A percentile compares a stretch with the other conserved stretches of the same genome.
phyloP scores from a whole-genome alignment of 2,329 filamentous ascomycete genomes.

The Alternaria sp. region DNA sequence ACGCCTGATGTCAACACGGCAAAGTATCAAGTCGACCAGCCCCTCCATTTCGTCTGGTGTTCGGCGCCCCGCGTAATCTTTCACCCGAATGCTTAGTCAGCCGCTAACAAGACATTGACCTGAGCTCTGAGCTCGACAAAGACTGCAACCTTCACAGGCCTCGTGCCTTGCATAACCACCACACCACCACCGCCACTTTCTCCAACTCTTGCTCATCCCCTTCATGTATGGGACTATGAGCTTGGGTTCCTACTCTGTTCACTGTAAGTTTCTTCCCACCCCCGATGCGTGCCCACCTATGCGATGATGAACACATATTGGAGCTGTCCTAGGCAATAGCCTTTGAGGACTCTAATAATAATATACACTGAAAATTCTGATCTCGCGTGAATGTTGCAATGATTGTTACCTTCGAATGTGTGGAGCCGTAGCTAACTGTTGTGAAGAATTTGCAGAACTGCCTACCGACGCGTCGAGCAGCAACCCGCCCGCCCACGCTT shows the following conservation, averaged over 20 bases:
- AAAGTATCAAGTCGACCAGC: constrained; percentile 7
- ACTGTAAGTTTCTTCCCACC: constrained; percentile 24
- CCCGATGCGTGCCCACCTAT: constrained; percentile 16
- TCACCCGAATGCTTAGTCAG: constrained; percentile 24
- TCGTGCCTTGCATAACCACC: constrained; percentile 17
- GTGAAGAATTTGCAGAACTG: constrained; percentile 36
- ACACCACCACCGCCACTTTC: background rate
- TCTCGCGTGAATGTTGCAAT: constrained; percentile 28
- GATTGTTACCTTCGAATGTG: constrained; percentile 4
- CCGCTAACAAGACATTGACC: constrained; percentile 8
- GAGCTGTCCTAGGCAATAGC: constrained; percentile 73
- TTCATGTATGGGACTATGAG: constrained; percentile 13
- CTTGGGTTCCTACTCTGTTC: background rate
- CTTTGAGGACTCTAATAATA: constrained; percentile 59
- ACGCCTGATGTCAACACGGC: constrained; percentile 9
- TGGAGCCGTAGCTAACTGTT: constrained; percentile 30
- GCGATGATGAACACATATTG: constrained; percentile 73
- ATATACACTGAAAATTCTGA: constrained; percentile 55
- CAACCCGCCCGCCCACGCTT: background rate
- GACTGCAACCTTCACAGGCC: constrained; percentile 22
- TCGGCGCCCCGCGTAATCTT: constrained; percentile 15
- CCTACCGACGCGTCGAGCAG: constrained; percentile 5
- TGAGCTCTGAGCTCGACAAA: constrained; percentile 16
- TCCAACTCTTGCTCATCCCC: background rate
- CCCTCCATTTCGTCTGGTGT: background rate